A percentile compares a stretch with the other conserved stretches of the same genome.
Conservation (phyloP, 306 rosid species). For the Pterocarpus macrocarpus region DNA sequence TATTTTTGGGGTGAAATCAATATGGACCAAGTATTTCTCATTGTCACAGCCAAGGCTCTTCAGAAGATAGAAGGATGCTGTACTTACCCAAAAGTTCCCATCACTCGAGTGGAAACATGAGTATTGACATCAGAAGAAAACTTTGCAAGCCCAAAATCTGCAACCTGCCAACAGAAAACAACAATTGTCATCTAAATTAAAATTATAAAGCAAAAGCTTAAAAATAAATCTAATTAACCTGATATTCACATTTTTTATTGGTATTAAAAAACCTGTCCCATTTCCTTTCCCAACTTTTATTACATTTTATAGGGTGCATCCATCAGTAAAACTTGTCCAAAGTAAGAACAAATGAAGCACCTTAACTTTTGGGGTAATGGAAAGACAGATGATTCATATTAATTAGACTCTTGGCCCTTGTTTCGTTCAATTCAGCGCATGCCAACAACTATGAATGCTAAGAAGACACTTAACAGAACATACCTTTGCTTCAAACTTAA, state of each 20-base stretch:
- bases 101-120: slow-evolving; percentile 96
- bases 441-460: not conserved
- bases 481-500: slow-evolving; percentile 94
- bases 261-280: not conserved
- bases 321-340: not conserved
- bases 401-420: not conserved
- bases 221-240: no score
- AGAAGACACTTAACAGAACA: slow-evolving; percentile 29
- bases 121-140: slow-evolving; percentile 81
- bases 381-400: not conserved
- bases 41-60: slow-evolving; percentile 20
- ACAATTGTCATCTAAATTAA: not conserved
- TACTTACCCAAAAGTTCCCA: slow-evolving; percentile 98
- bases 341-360: no score
- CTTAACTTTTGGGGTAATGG: no score
- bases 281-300: not conserved
- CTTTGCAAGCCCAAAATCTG: slow-evolving; percentile 97
- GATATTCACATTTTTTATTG: no score
- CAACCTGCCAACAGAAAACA: slow-evolving; percentile 67
- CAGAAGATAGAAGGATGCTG: slow-evolving; percentile 37
- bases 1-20: no score
- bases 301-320: slow-evolving; percentile 21
- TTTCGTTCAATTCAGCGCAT: no score
- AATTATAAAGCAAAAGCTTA: not conserved
- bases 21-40: not conserved